phyloP scores from a whole-genome alignment of 345 rosid genomes.

The Conringia planisiliqua region DNA sequence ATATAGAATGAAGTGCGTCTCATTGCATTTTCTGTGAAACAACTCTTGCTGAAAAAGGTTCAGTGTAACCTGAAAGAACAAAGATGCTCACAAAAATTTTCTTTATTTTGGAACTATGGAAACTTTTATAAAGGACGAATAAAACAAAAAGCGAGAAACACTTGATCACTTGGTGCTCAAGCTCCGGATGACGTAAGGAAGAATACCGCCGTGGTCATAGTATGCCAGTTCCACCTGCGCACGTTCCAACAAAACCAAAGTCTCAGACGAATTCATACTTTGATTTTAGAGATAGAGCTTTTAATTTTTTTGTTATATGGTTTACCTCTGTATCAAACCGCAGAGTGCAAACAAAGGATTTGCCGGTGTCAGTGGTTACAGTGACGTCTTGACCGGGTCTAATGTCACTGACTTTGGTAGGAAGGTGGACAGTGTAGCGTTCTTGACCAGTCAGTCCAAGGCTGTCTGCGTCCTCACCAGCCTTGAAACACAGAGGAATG shows the following conservation, averaged over 20 bases:
- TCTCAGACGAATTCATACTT: conserved; percentile 1
- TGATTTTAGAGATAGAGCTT: neutral
- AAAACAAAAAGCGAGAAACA: conserved; percentile 2
- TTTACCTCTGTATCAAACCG: conserved; percentile 84
- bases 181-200: conserved; percentile 60
- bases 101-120: conserved; percentile 17
- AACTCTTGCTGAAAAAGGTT: neutral
- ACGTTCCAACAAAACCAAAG: neutral
- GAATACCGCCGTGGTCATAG: conserved; percentile 78
- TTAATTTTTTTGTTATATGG: neutral
- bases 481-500: conserved; percentile 58
- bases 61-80: neutral
- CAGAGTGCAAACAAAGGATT: conserved; percentile 62
- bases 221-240: conserved; percentile 71
- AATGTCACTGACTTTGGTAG: conserved; percentile 56
- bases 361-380: conserved; percentile 60
- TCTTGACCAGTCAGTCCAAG: conserved; percentile 60
- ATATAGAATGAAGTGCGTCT: neutral
- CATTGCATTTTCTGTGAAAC: neutral
- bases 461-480: conserved; percentile 54
- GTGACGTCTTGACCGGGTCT: conserved; percentile 77
- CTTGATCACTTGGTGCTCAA: conserved; percentile 38
- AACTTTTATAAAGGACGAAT: neutral
- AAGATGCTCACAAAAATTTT: conserved; percentile 20
- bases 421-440: conserved; percentile 57